A percentile compares a stretch with the other conserved stretches of the same genome.
These are phyloP conservation scores for Trichoderma simmonsii DNA, from an alignment of 2,329 filamentous ascomycete species.

Conservation along the genomic window DNA sequence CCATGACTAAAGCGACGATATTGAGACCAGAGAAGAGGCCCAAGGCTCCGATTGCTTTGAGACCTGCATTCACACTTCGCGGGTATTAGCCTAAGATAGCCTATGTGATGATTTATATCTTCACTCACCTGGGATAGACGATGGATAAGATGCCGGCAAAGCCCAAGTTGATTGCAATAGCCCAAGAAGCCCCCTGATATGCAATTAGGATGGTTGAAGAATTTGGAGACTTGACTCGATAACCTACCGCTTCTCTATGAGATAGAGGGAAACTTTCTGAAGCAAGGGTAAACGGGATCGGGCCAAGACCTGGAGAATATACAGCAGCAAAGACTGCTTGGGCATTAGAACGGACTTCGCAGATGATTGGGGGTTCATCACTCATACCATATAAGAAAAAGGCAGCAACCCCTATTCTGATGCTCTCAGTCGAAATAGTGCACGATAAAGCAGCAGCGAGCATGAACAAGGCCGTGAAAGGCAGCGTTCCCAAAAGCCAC, in stretches of 20 bases:
- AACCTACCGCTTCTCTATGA: constrained; percentile 43
- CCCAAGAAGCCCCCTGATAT: constrained; percentile 43
- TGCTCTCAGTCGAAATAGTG: constrained; percentile 22
- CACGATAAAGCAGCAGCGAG: constrained; percentile 37
- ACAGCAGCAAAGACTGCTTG: constrained; percentile 37
- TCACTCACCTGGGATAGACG: constrained; percentile 35
- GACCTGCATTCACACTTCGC: constrained; percentile 24
- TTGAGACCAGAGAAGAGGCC: constrained; percentile 48
- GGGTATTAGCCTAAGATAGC: background rate
- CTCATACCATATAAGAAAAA: constrained; percentile 36
- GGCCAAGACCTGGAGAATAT: constrained; percentile 43
- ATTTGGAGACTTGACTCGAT: background rate
- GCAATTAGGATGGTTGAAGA: constrained; percentile 19
- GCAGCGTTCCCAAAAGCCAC: constrained; percentile 43
- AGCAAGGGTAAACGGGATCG: constrained; percentile 49
- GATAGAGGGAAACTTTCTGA: constrained; percentile 50
- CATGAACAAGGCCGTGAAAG: constrained; percentile 43
- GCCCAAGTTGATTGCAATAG: constrained; percentile 46
- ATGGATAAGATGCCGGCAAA: constrained; percentile 47
- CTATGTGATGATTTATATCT: background rate
- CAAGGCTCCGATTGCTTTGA: constrained; percentile 36
- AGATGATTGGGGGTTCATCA: no score
- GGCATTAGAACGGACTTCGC: background rate
- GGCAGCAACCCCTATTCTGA: constrained; percentile 32
- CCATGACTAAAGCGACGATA: constrained; percentile 43